phyloP scores from a whole-genome alignment of 208 protist genomes.

The Trypanosoma scelopori region DNA sequence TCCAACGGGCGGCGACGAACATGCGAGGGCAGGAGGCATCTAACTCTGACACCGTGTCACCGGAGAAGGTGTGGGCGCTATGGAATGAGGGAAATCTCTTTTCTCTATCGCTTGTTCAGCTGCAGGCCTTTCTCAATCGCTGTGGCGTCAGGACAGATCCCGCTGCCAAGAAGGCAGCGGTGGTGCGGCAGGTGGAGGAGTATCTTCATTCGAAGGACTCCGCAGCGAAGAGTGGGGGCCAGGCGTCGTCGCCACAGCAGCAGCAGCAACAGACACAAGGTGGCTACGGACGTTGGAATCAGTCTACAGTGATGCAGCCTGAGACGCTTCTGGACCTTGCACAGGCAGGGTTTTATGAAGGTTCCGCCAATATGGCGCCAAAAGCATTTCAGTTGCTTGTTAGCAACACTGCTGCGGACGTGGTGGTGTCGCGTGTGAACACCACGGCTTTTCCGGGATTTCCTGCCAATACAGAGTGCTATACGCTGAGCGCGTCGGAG shows the following conservation, averaged over 20 bases:
- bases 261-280: slow-evolving; percentile 16
- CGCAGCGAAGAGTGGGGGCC: slow-evolving; percentile 21
- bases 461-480: slow-evolving; percentile 88
- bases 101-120: slow-evolving; percentile 77
- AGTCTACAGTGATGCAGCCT: slow-evolving; percentile 45
- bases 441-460: slow-evolving; percentile 88
- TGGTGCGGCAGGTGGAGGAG: slow-evolving; percentile 87
- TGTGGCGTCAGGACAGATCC: slow-evolving; percentile 32
- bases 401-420: slow-evolving; percentile 67
- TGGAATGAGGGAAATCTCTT: slow-evolving; percentile 94
- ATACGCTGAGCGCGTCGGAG: slow-evolving; percentile 74
- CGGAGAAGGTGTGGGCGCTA: slow-evolving; percentile 79
- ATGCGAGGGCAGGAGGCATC: slow-evolving; percentile 7
- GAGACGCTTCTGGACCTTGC: slow-evolving; percentile 84
- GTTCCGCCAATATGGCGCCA: slow-evolving; percentile 73
- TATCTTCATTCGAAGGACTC: slow-evolving; percentile 62
- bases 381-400: slow-evolving; percentile 90
- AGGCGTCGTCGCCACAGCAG: slow-evolving; percentile 3
- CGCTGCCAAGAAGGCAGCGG: slow-evolving; percentile 62
- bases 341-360: slow-evolving; percentile 88
- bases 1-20: slow-evolving; percentile 7
- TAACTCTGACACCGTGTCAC: slow-evolving; percentile 27
- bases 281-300: slow-evolving; percentile 60
- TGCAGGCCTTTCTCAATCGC: slow-evolving; percentile 68
- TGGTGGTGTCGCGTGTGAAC: slow-evolving; percentile 84